A percentile compares a stretch with the other conserved stretches of the same genome.
Evolutionary conservation across 495 filamentous ascomycete genomes (phyloP).

Genomic region (Melanomma pulvis-pyrius): DNA sequence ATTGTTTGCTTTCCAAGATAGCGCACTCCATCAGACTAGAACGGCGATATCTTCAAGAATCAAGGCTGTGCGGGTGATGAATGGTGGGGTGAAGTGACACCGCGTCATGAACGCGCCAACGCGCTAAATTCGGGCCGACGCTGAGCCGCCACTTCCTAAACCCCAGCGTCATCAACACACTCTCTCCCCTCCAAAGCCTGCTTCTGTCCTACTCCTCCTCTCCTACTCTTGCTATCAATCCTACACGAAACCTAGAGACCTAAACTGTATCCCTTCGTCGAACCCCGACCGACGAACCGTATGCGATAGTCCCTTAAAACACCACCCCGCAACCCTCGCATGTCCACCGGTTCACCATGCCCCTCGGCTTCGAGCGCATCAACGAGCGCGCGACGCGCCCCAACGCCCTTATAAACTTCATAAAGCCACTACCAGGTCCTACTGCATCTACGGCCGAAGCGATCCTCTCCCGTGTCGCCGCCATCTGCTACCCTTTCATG

Average conservation of each 20-base stretch:
- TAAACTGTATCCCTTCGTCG: too few species aligned
- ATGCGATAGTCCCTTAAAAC: too few species aligned
- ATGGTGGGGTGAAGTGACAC: conserved; percentile 25
- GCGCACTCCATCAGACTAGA: too few species aligned
- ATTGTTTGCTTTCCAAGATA: too few species aligned
- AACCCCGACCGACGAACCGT: too few species aligned
- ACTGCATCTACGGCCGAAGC: conserved; percentile 63
- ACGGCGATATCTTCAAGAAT: too few species aligned
- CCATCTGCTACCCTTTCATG: conserved; percentile 78
- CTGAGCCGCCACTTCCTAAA: not conserved
- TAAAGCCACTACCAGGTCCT: conserved; percentile 68
- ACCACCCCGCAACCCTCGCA: not conserved
- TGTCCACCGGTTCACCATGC: conserved; percentile 54
- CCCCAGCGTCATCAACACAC: not conserved
- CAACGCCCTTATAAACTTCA: conserved; percentile 73
- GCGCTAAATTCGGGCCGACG: conserved; percentile 13
- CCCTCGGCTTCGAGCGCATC: conserved; percentile 66
- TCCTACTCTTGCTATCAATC: too few species aligned
- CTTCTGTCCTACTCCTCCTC: too few species aligned
- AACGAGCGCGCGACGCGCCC: conserved; percentile 67
- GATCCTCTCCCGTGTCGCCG: conserved; percentile 75
- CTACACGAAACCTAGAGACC: too few species aligned
- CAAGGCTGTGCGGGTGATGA: too few species aligned
- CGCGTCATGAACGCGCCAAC: conserved; percentile 18
- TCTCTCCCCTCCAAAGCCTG: too few species aligned